phyloP scores from a whole-genome alignment of 805 yeast genomes.

The Schizosaccharomyces cryophilus region DNA sequence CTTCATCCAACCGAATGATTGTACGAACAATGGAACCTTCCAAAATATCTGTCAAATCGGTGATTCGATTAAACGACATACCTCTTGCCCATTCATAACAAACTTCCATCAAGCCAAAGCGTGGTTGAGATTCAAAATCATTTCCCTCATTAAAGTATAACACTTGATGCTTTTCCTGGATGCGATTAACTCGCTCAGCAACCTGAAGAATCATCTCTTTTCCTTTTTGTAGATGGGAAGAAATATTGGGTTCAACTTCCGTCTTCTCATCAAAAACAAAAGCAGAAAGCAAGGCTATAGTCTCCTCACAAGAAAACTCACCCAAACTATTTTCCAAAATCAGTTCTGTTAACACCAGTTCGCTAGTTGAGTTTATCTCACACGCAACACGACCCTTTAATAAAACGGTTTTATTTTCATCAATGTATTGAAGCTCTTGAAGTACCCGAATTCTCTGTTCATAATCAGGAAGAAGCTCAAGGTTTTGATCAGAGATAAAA shows the following conservation, averaged over 20 bases:
- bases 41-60: slow-evolving; percentile 66
- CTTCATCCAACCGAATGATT: slow-evolving; percentile 77
- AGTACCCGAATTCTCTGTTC: slow-evolving; percentile 68
- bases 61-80: slow-evolving; percentile 68
- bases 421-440: slow-evolving; percentile 57
- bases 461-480: slow-evolving; percentile 79
- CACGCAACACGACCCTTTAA: slow-evolving; percentile 85
- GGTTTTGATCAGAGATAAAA: slow-evolving; percentile 51
- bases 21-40: slow-evolving; percentile 96
- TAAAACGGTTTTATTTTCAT: slow-evolving; percentile 41
- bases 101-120: slow-evolving; percentile 79
- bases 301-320: slow-evolving; percentile 83
- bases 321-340: slow-evolving; percentile 78
- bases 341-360: slow-evolving; percentile 66
- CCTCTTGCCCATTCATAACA: slow-evolving; percentile 98
- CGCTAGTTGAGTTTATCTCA: slow-evolving; percentile 79
- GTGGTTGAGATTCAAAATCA: slow-evolving; percentile 28
- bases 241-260: slow-evolving; percentile 35
- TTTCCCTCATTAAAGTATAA: slow-evolving; percentile 62
- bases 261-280: slow-evolving; percentile 80
- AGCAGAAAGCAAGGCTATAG: slow-evolving; percentile 77
- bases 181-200: slow-evolving; percentile 33
- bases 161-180: slow-evolving; percentile 45
- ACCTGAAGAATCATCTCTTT: slow-evolving; percentile 42
- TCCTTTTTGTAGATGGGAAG: slow-evolving; percentile 48